Percentiles rank a stretch among this genome's conserved stretches.
Evolutionary conservation across 345 rosid species (phyloP).

Genomic region (Noccaea bulbosa): DNA sequence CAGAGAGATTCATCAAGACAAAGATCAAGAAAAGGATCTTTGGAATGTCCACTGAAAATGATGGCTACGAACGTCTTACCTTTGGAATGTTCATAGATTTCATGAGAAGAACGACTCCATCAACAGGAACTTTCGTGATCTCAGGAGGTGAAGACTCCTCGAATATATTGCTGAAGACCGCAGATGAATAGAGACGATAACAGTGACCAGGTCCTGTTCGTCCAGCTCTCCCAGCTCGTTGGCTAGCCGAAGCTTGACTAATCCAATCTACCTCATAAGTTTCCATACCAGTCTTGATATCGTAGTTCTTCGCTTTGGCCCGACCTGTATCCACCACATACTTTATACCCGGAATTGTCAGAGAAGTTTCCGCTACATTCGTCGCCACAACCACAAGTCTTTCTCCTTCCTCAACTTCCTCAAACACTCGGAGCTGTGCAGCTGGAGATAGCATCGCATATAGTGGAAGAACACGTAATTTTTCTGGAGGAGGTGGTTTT

Average conservation of each 20-base stretch:
- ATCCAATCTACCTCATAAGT: conserved; percentile 80
- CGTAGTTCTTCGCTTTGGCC: conserved; percentile 80
- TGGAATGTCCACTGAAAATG: background rate
- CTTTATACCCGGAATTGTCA: conserved; percentile 91
- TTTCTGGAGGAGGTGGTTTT: conserved; percentile 33
- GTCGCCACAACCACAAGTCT: conserved; percentile 88
- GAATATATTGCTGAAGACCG: conserved; percentile 70
- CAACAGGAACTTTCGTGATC: conserved; percentile 81
- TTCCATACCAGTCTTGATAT: conserved; percentile 76
- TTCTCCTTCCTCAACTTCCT: conserved; percentile 76
- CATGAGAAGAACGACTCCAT: conserved; percentile 81
- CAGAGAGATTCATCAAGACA: conserved; percentile 9
- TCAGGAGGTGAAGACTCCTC: conserved; percentile 81
- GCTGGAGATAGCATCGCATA: conserved; percentile 92
- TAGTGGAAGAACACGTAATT: conserved; percentile 74
- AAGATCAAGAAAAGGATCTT: background rate
- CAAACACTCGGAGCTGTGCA: conserved; percentile 82
- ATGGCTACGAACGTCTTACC: conserved; percentile 48
- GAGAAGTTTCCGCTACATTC: conserved; percentile 96
- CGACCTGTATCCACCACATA: conserved; percentile 97
- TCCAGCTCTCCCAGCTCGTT: conserved; percentile 97
- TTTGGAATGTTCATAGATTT: conserved; percentile 83
- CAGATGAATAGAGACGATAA: conserved; percentile 85
- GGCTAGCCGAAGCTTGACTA: conserved; percentile 92
- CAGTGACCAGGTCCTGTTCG: conserved; percentile 97